phyloP scores from a whole-genome alignment of 192 early-diverging fungal genomes.

The Paraglomus brasilianum region DNA sequence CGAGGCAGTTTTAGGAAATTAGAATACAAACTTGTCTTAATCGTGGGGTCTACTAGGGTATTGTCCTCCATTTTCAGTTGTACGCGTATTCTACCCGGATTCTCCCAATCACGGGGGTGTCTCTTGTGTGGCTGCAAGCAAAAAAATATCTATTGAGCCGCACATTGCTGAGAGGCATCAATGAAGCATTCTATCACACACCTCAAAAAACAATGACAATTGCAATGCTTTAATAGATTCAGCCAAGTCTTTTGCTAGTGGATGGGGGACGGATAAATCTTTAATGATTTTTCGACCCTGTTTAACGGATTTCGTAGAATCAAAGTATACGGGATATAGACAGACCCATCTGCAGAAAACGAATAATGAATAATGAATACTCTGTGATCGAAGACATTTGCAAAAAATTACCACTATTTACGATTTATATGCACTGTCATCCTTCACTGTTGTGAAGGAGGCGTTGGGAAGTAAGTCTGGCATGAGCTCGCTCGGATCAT shows the following conservation, averaged over 20 bases:
- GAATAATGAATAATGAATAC: neutral
- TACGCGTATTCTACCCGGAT: constrained; percentile 62
- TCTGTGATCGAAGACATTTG: neutral
- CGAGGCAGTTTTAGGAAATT: neutral
- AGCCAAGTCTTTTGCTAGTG: constrained; percentile 58
- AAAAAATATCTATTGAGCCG: neutral
- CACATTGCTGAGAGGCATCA: neutral
- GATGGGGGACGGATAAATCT: constrained; percentile 47
- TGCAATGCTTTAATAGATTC: constrained; percentile 54
- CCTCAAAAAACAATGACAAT: constrained; percentile 59
- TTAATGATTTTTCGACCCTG: constrained; percentile 57
- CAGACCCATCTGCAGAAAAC: constrained; percentile 58
- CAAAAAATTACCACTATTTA: neutral
- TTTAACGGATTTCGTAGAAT: constrained; percentile 49
- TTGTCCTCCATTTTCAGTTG: constrained; percentile 47
- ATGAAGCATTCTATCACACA: constrained; percentile 5
- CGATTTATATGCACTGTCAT: constrained; percentile 11
- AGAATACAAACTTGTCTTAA: constrained; percentile 46
- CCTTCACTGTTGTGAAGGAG: neutral
- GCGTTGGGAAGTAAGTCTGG: neutral
- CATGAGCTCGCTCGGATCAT: neutral
- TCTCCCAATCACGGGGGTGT: constrained; percentile 65
- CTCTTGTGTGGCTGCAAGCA: constrained; percentile 46
- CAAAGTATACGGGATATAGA: constrained; percentile 68
- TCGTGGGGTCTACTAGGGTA: constrained; percentile 34